Evolutionary conservation across 352 stramenopile species (phyloP).

Genomic region (Phytophthora megakarya): DNA sequence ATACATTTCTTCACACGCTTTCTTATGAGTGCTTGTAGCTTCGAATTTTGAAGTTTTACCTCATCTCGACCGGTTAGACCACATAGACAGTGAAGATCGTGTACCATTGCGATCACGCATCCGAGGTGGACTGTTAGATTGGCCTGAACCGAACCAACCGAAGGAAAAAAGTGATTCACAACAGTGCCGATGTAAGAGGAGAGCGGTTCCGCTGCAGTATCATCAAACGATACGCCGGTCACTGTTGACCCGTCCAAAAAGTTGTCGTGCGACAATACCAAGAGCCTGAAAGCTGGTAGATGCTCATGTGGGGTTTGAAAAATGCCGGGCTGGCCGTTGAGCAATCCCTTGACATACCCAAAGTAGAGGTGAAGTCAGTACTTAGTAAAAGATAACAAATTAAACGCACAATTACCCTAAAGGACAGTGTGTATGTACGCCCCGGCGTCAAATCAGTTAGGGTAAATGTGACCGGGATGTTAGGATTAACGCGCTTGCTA

Average conservation of each 20-base stretch:
- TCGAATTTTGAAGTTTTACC: neutral
- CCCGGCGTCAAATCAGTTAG: constrained; percentile 38
- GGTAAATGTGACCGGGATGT: constrained; percentile 36
- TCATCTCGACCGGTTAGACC: constrained; percentile 12
- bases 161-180: constrained; percentile 30
- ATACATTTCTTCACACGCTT: constrained; percentile 43
- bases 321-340: constrained; percentile 7
- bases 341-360: constrained; percentile 32
- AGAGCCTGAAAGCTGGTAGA: constrained; percentile 40
- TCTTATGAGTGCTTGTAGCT: constrained; percentile 1
- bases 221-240: neutral
- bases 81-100: constrained; percentile 39
- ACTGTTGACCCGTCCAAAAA: constrained; percentile 26
- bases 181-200: constrained; percentile 41
- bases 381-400: neutral
- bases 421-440: constrained; percentile 44
- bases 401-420: constrained; percentile 29
- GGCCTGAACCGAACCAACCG: constrained; percentile 24
- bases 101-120: constrained; percentile 32
- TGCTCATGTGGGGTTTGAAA: constrained; percentile 37
- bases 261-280: constrained; percentile 30
- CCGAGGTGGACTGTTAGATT: constrained; percentile 50
- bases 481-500: constrained; percentile 10
- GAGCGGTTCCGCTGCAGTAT: neutral
- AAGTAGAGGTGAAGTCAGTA: constrained; percentile 2